Conservation (phyloP, 257 asterid genomes). For the Mentha longifolia region DNA sequence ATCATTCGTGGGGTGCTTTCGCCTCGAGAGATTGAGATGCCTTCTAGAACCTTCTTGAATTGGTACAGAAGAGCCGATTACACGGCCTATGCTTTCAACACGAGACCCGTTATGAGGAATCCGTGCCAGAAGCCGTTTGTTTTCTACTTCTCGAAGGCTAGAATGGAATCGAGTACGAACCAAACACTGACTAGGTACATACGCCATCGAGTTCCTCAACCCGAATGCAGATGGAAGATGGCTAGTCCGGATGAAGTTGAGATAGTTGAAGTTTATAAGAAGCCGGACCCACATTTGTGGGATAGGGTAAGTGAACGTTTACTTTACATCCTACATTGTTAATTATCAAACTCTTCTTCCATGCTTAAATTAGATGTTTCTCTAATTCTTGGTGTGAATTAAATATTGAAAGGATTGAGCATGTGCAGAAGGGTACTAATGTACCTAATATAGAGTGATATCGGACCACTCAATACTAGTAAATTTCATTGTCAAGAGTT, state of each 20-base stretch:
- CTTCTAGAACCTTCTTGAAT: constrained; percentile 68
- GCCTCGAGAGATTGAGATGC: constrained; percentile 76
- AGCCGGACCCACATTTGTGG: constrained; percentile 61
- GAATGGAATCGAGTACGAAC: constrained; percentile 39
- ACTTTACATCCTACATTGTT: background rate
- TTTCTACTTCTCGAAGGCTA: constrained; percentile 48
- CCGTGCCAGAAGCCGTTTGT: constrained; percentile 71
- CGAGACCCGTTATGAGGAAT: constrained; percentile 64
- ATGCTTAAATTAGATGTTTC: background rate
- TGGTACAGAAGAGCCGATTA: constrained; percentile 74
- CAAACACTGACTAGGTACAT: constrained; percentile 48
- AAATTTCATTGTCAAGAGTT: constrained; percentile 14
- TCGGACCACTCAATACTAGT: constrained; percentile 16
- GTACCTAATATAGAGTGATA: constrained; percentile 31
- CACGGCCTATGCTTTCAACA: constrained; percentile 70
- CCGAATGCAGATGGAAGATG: constrained; percentile 59
- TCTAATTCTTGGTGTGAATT: background rate
- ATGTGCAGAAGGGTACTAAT: constrained; percentile 20
- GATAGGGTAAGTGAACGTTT: constrained; percentile 47
- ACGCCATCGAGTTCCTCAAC: constrained; percentile 47
- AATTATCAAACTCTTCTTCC: background rate
- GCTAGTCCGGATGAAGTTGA: constrained; percentile 47
- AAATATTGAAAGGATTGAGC: constrained; percentile 16
- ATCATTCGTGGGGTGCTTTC: constrained; percentile 65
- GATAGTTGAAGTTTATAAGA: constrained; percentile 51